phyloP scores from a whole-genome alignment of 164 flowering plant genomes.

The Macadamia tetraphylla region DNA sequence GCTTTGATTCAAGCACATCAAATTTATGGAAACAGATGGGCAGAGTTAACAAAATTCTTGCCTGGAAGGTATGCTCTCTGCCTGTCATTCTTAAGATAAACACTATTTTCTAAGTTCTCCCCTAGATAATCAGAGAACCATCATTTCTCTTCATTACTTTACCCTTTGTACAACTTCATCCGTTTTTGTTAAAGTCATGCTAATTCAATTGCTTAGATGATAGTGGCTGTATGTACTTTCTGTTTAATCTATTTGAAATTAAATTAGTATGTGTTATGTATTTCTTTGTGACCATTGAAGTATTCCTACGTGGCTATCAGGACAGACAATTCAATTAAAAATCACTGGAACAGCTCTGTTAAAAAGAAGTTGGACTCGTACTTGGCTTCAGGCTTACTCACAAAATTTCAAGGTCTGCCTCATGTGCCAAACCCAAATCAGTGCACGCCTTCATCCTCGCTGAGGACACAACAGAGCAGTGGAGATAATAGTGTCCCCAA shows the following conservation, averaged over 20 bases:
- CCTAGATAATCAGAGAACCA: too few relatives aligned
- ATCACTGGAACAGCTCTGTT: conserved; percentile 98
- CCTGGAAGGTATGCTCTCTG: conserved; percentile 62
- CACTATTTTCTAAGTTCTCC: too few relatives aligned
- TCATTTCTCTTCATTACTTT: too few relatives aligned
- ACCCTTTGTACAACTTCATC: too few relatives aligned
- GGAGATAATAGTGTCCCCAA: conserved; percentile 42
- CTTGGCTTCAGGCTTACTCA: conserved; percentile 71
- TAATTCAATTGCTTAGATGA: too few relatives aligned
- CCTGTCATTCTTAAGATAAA: too few relatives aligned
- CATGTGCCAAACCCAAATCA: conserved; percentile 37
- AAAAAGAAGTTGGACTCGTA: conserved; percentile 87
- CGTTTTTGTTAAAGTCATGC: too few relatives aligned
- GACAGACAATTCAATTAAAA: conserved; percentile 99
- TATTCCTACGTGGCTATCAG: conserved; percentile 23
- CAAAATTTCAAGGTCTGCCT: conserved; percentile 52
- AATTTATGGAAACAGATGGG: conserved; percentile 96
- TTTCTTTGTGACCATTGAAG: neutral
- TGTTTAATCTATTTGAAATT: neutral
- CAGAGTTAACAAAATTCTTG: conserved; percentile 80
- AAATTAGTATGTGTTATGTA: neutral
- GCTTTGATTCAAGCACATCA: conserved; percentile 90
- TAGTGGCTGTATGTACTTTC: too few relatives aligned
- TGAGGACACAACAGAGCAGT: conserved; percentile 39
- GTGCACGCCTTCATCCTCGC: conserved; percentile 39